A percentile compares a stretch with the other conserved stretches of the same genome.
Evolutionary conservation across 2,329 filamentous ascomycete species (phyloP).

Genomic region (Diaporthe citriasiana): DNA sequence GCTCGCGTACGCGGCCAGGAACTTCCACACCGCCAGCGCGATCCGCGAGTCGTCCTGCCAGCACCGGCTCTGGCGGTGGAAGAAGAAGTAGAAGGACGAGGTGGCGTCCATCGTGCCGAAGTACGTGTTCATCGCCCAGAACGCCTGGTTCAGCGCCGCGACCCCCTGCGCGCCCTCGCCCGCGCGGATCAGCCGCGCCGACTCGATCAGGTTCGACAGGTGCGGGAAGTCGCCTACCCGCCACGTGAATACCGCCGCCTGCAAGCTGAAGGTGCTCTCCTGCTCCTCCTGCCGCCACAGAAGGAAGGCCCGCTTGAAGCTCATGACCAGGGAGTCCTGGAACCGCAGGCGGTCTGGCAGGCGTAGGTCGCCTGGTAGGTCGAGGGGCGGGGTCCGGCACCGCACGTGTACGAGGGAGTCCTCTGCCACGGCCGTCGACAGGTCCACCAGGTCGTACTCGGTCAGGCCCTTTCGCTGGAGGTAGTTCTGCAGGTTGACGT

Average conservation of each 20-base stretch:
- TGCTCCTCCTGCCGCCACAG: constrained; percentile 39
- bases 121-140: constrained; percentile 36
- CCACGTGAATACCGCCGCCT: constrained; percentile 37
- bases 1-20: constrained; percentile 34
- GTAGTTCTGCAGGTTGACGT: constrained; percentile 66
- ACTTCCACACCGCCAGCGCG: constrained; percentile 39
- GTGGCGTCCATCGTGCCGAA: constrained; percentile 36
- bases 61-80: constrained; percentile 37
- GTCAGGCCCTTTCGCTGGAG: constrained; percentile 67
- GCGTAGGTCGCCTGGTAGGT: constrained; percentile 31
- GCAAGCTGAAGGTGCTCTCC: constrained; percentile 29
- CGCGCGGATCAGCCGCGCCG: constrained; percentile 30
- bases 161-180: constrained; percentile 28
- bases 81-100: constrained; percentile 39
- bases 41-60: constrained; percentile 39
- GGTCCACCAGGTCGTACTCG: constrained; percentile 65
- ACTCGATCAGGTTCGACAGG: constrained; percentile 36
- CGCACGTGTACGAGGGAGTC: constrained; percentile 36
- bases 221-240: constrained; percentile 40
- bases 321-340: constrained; percentile 37
- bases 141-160: constrained; percentile 36
- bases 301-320: constrained; percentile 39
- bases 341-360: constrained; percentile 37
- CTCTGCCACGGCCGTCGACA: constrained; percentile 48
- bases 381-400: constrained; percentile 37